Evolutionary conservation across 2,329 filamentous ascomycete genomes (phyloP), one percentile per base, ranked within the genome.

Genomic region (Curvularia sp.): DNA sequence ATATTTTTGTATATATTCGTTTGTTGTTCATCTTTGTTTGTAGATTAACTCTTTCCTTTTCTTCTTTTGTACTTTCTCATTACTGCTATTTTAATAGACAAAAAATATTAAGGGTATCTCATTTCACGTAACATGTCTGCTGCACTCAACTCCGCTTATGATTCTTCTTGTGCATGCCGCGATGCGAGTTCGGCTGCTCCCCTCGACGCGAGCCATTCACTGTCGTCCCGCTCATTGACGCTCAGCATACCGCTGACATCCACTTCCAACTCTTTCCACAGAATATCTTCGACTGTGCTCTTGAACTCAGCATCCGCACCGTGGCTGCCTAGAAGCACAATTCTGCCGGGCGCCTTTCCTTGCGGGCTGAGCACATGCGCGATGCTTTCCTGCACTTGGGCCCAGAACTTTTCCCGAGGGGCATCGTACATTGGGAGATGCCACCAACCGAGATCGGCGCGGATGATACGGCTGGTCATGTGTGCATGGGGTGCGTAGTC

Each of bases 401-500:
- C 57, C 69, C 67, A 71, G 38, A 70, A 72, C 15, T 58, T 62
- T 12, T 65, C 67, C 26, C 71, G 61, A 63, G 62, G 58, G 1
- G 63, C 5, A 30, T 57, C 24, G 35, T 64, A 64, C 2, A 70
- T 58, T 0, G 71, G 69, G 22, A 72, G 57, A 12, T 64, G 60
- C 64, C 64, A 72, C 69, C 71, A 71, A 13, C 71, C 69, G 5
- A 71, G 68, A 8, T 60, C 49, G 7, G 61, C 44, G 10, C 64
- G 55, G n/a, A 60, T 47, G 5, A 42, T 42, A 26, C 60, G 57
- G 8, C 48, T 59, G 24, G 61, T 58, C 15, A 61, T 54, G 22
- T 9, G 22, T 61, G 52, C 13, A 60, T 44, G 41, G 49, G 54
- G 20, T 48, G 61, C 24, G 50, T 57, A 39, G 15, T 26, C n/a